Percentiles rank a stretch among this genome's conserved stretches.
Conservation (phyloP, 179 eudicot genomes). For the Corrigiola litoralis region DNA sequence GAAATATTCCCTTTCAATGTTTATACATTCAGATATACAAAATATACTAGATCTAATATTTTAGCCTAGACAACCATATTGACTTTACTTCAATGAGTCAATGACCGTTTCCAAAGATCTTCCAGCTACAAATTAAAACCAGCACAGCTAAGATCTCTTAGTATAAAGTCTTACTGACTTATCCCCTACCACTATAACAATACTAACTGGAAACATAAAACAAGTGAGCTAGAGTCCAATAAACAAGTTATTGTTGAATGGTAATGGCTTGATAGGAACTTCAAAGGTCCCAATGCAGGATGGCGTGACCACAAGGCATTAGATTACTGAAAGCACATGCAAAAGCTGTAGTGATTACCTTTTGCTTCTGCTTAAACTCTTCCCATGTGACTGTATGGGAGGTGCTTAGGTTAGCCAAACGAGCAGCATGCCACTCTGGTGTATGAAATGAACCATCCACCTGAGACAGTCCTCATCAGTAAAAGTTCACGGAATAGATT, state of each 20-base stretch:
- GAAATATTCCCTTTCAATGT: neutral
- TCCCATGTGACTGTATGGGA: slow-evolving; percentile 99
- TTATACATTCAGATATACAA: too few relatives aligned
- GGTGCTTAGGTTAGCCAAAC: slow-evolving; percentile 91
- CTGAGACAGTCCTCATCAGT: slow-evolving; percentile 95
- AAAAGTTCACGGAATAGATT: slow-evolving; percentile 35
- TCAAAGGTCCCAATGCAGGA: neutral
- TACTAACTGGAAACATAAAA: neutral
- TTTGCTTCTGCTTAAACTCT: slow-evolving; percentile 91
- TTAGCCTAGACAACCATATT: too few relatives aligned
- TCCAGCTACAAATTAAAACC: neutral
- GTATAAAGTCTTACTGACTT: too few relatives aligned
- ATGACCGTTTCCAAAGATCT: neutral
- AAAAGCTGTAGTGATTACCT: slow-evolving; percentile 47
- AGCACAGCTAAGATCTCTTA: neutral
- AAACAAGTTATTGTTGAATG: neutral
- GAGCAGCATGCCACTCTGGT: slow-evolving; percentile 99
- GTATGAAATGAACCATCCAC: slow-evolving; percentile 99
- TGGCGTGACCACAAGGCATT: neutral
- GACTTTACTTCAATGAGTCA: too few relatives aligned
- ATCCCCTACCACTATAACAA: too few relatives aligned
- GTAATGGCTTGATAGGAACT: neutral
- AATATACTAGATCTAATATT: neutral
- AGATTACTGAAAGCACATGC: neutral
- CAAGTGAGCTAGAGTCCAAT: neutral